Evolutionary conservation across 2,329 filamentous ascomycete genomes (phyloP).

Genomic region (Lachnellula hyalina): DNA sequence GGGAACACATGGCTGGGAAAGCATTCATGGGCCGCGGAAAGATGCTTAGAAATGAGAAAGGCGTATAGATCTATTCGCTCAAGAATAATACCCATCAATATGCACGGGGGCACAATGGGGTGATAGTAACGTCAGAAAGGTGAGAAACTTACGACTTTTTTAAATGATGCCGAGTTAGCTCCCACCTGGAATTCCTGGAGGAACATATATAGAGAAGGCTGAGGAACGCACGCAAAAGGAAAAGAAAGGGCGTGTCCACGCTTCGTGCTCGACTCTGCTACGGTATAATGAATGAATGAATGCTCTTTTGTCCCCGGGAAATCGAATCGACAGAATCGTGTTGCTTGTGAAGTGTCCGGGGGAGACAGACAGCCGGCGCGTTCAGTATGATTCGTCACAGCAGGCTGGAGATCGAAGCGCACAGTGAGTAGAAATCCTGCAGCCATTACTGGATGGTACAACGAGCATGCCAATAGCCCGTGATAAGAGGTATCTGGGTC

Average conservation of each 20-base stretch:
- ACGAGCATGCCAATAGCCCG: neutral
- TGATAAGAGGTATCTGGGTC: neutral
- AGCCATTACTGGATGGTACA: neutral
- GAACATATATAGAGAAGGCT: conserved; percentile 1
- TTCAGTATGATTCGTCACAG: conserved; percentile 15
- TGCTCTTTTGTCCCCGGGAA: neutral
- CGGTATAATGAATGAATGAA: neutral
- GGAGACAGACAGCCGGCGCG: neutral
- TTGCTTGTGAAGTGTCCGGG: neutral
- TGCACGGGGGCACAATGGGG: conserved; percentile 4
- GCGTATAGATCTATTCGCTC: no score
- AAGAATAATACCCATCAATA: no score
- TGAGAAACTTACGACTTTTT: conserved; percentile 15
- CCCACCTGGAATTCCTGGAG: neutral
- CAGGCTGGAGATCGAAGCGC: neutral
- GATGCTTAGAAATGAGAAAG: no score
- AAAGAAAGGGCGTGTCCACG: neutral
- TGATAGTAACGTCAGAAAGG: conserved; percentile 17
- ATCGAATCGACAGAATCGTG: neutral
- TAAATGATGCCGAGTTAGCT: neutral
- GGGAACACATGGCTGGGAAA: neutral
- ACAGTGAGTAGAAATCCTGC: neutral
- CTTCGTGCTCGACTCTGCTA: no score
- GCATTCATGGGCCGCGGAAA: neutral
- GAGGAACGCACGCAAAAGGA: neutral